Percentiles rank a stretch among this genome's conserved stretches.
Conservation (phyloP, 495 filamentous ascomycete genomes). For the Glutinoglossum americanum region DNA sequence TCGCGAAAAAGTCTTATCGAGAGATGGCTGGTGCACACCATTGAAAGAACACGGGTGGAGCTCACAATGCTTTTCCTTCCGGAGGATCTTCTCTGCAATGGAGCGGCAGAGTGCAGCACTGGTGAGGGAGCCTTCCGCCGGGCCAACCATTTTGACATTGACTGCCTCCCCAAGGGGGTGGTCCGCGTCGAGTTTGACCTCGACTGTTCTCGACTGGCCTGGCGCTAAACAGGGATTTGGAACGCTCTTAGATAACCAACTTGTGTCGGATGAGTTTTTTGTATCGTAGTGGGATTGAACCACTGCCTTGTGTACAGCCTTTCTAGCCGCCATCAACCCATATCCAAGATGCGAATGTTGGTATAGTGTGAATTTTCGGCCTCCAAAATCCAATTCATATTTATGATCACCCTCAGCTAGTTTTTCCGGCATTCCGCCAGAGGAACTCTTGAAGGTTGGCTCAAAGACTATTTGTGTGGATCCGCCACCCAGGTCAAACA, state of each 20-base stretch:
- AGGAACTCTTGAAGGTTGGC: slow-evolving; percentile 60
- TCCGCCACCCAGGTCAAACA: slow-evolving; percentile 91
- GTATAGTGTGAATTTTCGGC: slow-evolving; percentile 80
- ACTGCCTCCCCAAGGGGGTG: slow-evolving; percentile 38
- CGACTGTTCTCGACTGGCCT: slow-evolving; percentile 46
- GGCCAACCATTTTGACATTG: slow-evolving; percentile 77
- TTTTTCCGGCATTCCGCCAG: slow-evolving; percentile 63
- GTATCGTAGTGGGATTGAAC: neutral
- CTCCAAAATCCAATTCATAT: slow-evolving; percentile 78
- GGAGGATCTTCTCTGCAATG: slow-evolving; percentile 71
- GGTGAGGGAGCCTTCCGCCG: slow-evolving; percentile 27
- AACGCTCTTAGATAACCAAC: slow-evolving; percentile 41
- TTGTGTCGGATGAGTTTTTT: slow-evolving; percentile 23
- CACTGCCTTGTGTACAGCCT: slow-evolving; percentile 56
- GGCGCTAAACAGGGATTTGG: slow-evolving; percentile 76
- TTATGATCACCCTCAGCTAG: slow-evolving; percentile 87
- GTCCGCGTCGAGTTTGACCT: slow-evolving; percentile 37
- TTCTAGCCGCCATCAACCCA: slow-evolving; percentile 83
- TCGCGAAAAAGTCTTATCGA: slow-evolving; percentile 75
- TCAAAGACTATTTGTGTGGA: slow-evolving; percentile 97
- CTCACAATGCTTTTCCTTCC: slow-evolving; percentile 65
- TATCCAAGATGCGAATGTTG: slow-evolving; percentile 97
- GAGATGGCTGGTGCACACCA: slow-evolving; percentile 79
- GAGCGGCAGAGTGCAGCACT: slow-evolving; percentile 65
- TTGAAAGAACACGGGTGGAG: slow-evolving; percentile 92